phyloP scores from a whole-genome alignment of 768 basidiomycete species.

The Scleroderma citrinum region DNA sequence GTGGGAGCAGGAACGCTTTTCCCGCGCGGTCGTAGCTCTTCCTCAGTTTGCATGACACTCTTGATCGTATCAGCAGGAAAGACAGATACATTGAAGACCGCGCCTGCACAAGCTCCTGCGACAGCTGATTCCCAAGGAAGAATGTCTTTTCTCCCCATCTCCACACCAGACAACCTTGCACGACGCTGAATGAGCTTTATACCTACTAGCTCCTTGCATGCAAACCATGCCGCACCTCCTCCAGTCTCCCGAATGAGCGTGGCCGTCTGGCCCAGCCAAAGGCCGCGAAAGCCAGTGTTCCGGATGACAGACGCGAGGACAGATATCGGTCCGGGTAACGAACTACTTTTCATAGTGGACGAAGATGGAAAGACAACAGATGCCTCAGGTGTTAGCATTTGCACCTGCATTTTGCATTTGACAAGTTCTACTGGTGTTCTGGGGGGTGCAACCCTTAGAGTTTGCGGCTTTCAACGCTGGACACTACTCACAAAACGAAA shows the following conservation, averaged over 20 bases:
- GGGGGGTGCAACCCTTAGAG: not conserved
- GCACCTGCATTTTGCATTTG: conserved; percentile 98
- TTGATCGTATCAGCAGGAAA: conserved; percentile 97
- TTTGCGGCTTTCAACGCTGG: not conserved
- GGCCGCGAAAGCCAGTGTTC: conserved; percentile 66
- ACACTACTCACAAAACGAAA: conserved; percentile 67
- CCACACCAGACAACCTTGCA: conserved; percentile 15
- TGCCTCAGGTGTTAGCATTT: conserved; percentile 53
- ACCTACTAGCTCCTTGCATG: conserved; percentile 75
- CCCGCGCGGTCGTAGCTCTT: conserved; percentile 64
- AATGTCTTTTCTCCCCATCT: conserved; percentile 42
- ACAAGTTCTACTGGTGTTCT: conserved; percentile 93
- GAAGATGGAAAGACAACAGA: conserved; percentile 13
- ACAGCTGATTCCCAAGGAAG: conserved; percentile 77
- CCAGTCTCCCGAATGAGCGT: conserved; percentile 92
- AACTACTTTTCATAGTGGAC: conserved; percentile 7
- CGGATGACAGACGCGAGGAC: conserved; percentile 61
- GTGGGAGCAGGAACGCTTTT: conserved; percentile 29
- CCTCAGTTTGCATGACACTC: conserved; percentile 90
- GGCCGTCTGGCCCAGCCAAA: conserved; percentile 97
- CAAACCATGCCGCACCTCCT: conserved; percentile 88
- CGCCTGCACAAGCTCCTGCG: conserved; percentile 82
- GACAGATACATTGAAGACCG: conserved; percentile 78
- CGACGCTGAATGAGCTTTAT: conserved; percentile 52
- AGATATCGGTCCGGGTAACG: conserved; percentile 67